Evolutionary conservation across 202 grass and related monocot species (phyloP).

Genomic region (Cymbopogon flexuosus): DNA sequence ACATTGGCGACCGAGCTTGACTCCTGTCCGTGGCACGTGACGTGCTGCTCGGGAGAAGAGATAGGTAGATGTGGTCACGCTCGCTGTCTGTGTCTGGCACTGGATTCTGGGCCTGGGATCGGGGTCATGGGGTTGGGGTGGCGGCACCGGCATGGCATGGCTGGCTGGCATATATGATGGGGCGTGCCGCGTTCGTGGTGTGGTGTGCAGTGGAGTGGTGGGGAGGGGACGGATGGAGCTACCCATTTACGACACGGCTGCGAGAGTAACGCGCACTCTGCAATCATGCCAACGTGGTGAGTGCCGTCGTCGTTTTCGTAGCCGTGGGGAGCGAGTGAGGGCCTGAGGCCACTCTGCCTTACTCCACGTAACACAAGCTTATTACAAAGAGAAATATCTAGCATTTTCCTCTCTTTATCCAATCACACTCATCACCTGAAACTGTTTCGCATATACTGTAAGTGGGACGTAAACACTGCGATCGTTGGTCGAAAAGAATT

Average conservation of each 20-base stretch:
- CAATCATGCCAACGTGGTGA: not conserved
- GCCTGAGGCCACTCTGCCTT: not conserved
- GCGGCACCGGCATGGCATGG: not conserved
- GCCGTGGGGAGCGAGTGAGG: not conserved
- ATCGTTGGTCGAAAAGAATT: too few species aligned
- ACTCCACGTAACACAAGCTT: not conserved
- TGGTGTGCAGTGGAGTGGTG: not conserved
- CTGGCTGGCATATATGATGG: not conserved
- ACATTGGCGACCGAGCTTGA: slow-evolving; percentile 29
- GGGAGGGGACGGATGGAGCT: not conserved
- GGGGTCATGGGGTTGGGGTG: not conserved
- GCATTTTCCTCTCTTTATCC: too few species aligned
- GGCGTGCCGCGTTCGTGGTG: not conserved
- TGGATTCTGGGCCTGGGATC: not conserved
- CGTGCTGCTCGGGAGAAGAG: not conserved
- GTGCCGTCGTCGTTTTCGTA: not conserved
- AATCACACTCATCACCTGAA: too few species aligned
- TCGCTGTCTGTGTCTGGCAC: not conserved
- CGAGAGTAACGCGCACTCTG: not conserved
- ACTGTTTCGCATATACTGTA: too few species aligned
- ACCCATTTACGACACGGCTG: not conserved
- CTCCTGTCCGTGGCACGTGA: slow-evolving; percentile 37
- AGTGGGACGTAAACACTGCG: too few species aligned
- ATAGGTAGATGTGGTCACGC: not conserved
- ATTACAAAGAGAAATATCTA: too few species aligned